Evolutionary conservation across 2,329 filamentous ascomycete genomes (phyloP).

Genomic region (Pseudogymnoascus sp.): DNA sequence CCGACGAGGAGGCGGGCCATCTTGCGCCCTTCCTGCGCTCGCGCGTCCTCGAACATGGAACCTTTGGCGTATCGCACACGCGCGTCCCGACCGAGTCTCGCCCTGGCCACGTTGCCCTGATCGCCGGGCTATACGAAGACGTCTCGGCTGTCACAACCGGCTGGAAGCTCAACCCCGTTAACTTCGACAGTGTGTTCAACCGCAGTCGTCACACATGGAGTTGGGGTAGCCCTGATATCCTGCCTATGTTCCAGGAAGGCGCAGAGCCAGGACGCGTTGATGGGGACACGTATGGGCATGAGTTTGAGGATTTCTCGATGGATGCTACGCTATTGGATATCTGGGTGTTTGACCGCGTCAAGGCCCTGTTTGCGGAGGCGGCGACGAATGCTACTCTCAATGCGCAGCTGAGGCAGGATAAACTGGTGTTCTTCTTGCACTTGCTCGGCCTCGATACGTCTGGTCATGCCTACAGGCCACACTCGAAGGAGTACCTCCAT

Average conservation of each 20-base stretch:
- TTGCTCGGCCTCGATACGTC: slow-evolving; percentile 86
- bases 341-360: slow-evolving; percentile 96
- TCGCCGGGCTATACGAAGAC: slow-evolving; percentile 94
- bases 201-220: slow-evolving; percentile 95
- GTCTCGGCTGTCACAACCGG: slow-evolving; percentile 95
- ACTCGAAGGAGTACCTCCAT: slow-evolving; percentile 88
- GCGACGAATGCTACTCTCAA: slow-evolving; percentile 70
- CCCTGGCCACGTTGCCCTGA: slow-evolving; percentile 92
- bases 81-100: slow-evolving; percentile 94
- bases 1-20: slow-evolving; percentile 65
- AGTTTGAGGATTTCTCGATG: slow-evolving; percentile 83
- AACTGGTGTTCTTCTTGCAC: slow-evolving; percentile 91
- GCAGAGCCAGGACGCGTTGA: slow-evolving; percentile 82
- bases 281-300: slow-evolving; percentile 74
- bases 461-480: slow-evolving; percentile 80
- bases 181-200: slow-evolving; percentile 99
- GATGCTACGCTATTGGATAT: slow-evolving; percentile 76
- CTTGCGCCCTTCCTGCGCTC: slow-evolving; percentile 89
- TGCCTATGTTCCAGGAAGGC: slow-evolving; percentile 96
- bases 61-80: slow-evolving; percentile 95
- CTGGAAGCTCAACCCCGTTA: slow-evolving; percentile 97
- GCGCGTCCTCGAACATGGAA: slow-evolving; percentile 79
- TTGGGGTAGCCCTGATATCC: slow-evolving; percentile 96
- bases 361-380: slow-evolving; percentile 75
- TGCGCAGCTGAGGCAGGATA: slow-evolving; percentile 68